phyloP scores from a whole-genome alignment of 768 basidiomycete species.

The Tulasnella calospora region DNA sequence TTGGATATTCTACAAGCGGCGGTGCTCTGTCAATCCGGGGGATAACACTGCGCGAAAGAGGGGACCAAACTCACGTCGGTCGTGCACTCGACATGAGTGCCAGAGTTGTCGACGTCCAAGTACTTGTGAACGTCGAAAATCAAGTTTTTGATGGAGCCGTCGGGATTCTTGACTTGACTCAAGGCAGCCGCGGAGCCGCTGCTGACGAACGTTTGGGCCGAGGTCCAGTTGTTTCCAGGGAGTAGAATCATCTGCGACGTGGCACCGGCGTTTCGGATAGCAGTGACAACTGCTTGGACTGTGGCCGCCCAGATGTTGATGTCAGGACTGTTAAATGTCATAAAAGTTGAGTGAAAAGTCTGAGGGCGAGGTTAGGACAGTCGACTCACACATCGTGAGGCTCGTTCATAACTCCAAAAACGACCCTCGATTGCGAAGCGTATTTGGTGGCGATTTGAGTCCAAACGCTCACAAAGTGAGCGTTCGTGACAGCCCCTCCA shows the following conservation, averaged over 20 bases:
- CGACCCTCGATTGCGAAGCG: slow-evolving; percentile 36
- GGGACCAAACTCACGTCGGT: slow-evolving; percentile 32
- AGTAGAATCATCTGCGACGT: slow-evolving; percentile 53
- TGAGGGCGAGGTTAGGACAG: slow-evolving; percentile 36
- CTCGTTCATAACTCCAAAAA: slow-evolving; percentile 52
- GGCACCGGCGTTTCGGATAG: slow-evolving; percentile 55
- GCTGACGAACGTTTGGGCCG: slow-evolving; percentile 41
- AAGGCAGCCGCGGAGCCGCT: slow-evolving; percentile 51
- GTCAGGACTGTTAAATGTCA: slow-evolving; percentile 37
- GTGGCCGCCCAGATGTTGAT: slow-evolving; percentile 48
- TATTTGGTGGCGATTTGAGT: slow-evolving; percentile 49
- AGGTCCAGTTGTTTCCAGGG: slow-evolving; percentile 54
- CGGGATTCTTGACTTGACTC: slow-evolving; percentile 43
- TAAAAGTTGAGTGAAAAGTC: not conserved
- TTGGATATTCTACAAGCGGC: not conserved
- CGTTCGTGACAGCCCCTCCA: slow-evolving; percentile 51
- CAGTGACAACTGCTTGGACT: slow-evolving; percentile 56
- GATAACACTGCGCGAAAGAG: not conserved
- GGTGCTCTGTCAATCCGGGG: not conserved
- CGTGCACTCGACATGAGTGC: slow-evolving; percentile 43
- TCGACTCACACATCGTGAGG: slow-evolving; percentile 46
- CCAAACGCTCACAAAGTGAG: slow-evolving; percentile 52
- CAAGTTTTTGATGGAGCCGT: slow-evolving; percentile 42
- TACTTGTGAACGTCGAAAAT: slow-evolving; percentile 61
- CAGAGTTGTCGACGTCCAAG: slow-evolving; percentile 45